Percentiles rank a stretch among this genome's conserved stretches.
Evolutionary conservation across 768 basidiomycete species (phyloP).

Genomic region (Termitomyces titanicus): DNA sequence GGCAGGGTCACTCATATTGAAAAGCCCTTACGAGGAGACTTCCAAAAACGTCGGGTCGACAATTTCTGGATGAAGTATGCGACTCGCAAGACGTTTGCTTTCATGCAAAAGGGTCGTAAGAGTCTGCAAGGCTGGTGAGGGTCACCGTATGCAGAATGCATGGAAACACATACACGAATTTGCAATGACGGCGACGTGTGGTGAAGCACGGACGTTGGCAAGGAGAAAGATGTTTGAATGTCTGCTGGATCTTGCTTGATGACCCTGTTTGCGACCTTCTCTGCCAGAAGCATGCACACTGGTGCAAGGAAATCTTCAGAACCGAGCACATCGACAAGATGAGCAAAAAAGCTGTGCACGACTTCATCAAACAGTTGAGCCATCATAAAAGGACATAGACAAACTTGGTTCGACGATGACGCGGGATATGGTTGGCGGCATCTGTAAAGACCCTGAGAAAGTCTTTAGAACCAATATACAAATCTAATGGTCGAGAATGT

Average conservation of each 20-base stretch:
- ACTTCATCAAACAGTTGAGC: background rate
- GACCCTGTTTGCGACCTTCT: conserved; percentile 69
- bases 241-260: conserved; percentile 63
- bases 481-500: conserved; percentile 48
- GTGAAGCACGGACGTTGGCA: conserved; percentile 67
- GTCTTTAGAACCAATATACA: conserved; percentile 70
- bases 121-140: conserved; percentile 36
- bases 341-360: conserved; percentile 74
- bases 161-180: conserved; percentile 40
- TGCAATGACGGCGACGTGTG: conserved; percentile 47
- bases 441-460: conserved; percentile 93
- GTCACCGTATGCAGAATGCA: background rate
- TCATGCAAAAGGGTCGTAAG: conserved; percentile 67
- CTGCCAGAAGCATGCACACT: conserved; percentile 79
- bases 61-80: conserved; percentile 34
- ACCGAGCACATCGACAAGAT: conserved; percentile 81
- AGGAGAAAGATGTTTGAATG: conserved; percentile 49
- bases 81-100: conserved; percentile 50
- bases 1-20: background rate
- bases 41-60: conserved; percentile 51
- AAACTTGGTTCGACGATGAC: conserved; percentile 89
- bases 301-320: conserved; percentile 78
- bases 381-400: background rate
- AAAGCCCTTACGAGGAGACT: conserved; percentile 42
- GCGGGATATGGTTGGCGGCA: conserved; percentile 86